Base-by-base conservation (phyloP, 176 grass and related monocot genomes). In the Aechmea fasciata region DNA sequence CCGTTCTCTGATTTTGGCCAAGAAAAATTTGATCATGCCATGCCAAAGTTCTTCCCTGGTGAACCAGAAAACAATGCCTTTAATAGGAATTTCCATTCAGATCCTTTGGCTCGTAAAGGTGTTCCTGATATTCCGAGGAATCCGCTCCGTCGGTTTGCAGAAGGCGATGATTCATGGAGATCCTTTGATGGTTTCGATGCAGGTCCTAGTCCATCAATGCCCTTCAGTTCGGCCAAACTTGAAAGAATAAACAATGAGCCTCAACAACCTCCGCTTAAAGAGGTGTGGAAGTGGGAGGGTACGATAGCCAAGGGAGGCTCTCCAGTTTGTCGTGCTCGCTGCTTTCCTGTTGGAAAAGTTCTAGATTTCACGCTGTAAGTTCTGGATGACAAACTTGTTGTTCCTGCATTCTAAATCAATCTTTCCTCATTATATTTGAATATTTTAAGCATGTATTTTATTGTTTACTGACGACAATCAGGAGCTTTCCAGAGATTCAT, bases 331-430 rank as follows among this genome's bases (percentile, higher is more conserved):
- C 84, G 74, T 76, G 94, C 94, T 73, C 84, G 84, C 53, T 93
- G 94, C 75, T 99, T 99, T 75, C 94, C 89, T 72, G 94, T 99
- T 64, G 89, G 94, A 49, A 99, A 90, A 71, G 76, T 87, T 47
- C 82, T 99, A 79, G 79, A 93, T 84, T 93, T 93, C 84, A 90
- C 84, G 84, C 80, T 99, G 94, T 99, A 93, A 99, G 94, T 99
- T 68, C 11, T 53, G 17, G 2, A 41, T 41, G 33, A 13, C 19
- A 3, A 54, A 13, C 3, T 33, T 47, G 0, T 18, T 66, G 51
- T 75, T 9, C 13, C 29, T 12, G 64, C 49, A 4, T 52, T 67
- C 12, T 9, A 67, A 17, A 66, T 67, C 66, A 49, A 66, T 24
- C 55, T 52, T 67, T 41, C 33, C 59, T 3, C n/a, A 65, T 63